A percentile compares a stretch with the other conserved stretches of the same genome.
Conservation (phyloP, 352 stramenopile genomes). For the Globisporangium takayamanum region DNA sequence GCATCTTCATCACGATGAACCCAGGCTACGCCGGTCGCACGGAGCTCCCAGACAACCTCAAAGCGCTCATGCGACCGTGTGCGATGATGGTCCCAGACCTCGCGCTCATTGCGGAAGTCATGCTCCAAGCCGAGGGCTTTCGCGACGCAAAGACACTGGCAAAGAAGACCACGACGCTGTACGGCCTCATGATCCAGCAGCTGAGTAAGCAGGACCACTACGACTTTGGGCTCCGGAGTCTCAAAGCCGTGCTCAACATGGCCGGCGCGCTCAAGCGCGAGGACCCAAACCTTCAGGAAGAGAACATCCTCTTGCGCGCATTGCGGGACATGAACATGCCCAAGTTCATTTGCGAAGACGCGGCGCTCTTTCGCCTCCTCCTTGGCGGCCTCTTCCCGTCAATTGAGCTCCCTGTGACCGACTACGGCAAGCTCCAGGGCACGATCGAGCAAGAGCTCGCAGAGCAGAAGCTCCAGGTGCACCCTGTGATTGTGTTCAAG, state of each 20-base stretch:
- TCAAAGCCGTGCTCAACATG: slow-evolving; percentile 87
- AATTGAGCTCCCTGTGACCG: slow-evolving; percentile 81
- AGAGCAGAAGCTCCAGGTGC: slow-evolving; percentile 84
- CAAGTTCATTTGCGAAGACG: slow-evolving; percentile 93
- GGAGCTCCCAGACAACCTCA: slow-evolving; percentile 85
- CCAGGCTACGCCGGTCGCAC: slow-evolving; percentile 88
- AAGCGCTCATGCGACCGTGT: slow-evolving; percentile 79
- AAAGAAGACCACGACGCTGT: slow-evolving; percentile 85
- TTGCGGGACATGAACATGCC: slow-evolving; percentile 94
- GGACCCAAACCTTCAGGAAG: slow-evolving; percentile 93
- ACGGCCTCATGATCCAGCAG: slow-evolving; percentile 83
- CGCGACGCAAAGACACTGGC: slow-evolving; percentile 72
- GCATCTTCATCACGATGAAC: slow-evolving; percentile 93
- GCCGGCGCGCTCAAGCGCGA: slow-evolving; percentile 89
- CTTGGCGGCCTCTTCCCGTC: slow-evolving; percentile 87
- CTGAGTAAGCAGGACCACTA: slow-evolving; percentile 87
- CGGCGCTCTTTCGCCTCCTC: slow-evolving; percentile 88
- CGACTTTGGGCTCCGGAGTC: slow-evolving; percentile 74
- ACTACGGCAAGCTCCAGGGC: slow-evolving; percentile 89
- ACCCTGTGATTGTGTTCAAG: slow-evolving; percentile 91
- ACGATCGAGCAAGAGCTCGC: slow-evolving; percentile 84
- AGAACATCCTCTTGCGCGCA: slow-evolving; percentile 93
- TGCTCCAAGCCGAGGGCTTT: slow-evolving; percentile 84
- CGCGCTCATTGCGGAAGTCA: slow-evolving; percentile 80
- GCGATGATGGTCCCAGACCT: slow-evolving; percentile 88